These are phyloP conservation scores for Pseudoscleropodium purum DNA, from an alignment of 225 moss, liverwort and hornwort genomes.

Conservation along the genomic window DNA sequence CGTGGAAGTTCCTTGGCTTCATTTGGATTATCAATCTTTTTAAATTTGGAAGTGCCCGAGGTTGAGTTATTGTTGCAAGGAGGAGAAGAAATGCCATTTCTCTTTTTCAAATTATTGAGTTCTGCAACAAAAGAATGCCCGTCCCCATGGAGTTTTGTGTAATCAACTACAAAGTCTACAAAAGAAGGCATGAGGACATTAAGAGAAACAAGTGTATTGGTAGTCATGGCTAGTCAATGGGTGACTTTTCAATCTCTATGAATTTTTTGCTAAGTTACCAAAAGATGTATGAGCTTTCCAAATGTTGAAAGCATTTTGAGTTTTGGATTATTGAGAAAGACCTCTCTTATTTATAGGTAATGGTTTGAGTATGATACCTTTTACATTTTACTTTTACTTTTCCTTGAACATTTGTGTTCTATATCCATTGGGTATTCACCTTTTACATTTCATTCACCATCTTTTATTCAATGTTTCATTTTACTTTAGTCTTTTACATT, in stretches of 20 bases:
- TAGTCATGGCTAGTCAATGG: neutral
- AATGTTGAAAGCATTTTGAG: neutral
- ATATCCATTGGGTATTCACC: too few species aligned
- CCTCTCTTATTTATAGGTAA: neutral
- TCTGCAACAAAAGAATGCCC: neutral
- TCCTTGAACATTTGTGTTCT: too few species aligned
- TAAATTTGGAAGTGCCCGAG: neutral
- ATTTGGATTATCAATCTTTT: neutral
- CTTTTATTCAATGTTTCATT: too few species aligned
- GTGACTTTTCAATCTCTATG: neutral
- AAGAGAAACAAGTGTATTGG: neutral
- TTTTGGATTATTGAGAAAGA: too few species aligned
- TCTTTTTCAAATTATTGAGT: neutral
- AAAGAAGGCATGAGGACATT: neutral
- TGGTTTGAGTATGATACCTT: neutral
- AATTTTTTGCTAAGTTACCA: neutral
- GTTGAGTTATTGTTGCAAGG: fast-evolving
- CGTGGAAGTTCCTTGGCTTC: neutral
- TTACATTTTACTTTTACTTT: too few species aligned
- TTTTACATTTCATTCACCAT: too few species aligned
- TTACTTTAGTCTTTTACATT: too few species aligned
- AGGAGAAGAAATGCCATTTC: neutral
- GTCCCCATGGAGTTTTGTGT: neutral
- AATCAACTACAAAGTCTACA: neutral
- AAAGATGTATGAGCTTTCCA: neutral